Percentiles rank a stretch among this genome's conserved stretches.
phyloP scores from a whole-genome alignment of 768 basidiomycete species.

The Lentinula aciculospora region DNA sequence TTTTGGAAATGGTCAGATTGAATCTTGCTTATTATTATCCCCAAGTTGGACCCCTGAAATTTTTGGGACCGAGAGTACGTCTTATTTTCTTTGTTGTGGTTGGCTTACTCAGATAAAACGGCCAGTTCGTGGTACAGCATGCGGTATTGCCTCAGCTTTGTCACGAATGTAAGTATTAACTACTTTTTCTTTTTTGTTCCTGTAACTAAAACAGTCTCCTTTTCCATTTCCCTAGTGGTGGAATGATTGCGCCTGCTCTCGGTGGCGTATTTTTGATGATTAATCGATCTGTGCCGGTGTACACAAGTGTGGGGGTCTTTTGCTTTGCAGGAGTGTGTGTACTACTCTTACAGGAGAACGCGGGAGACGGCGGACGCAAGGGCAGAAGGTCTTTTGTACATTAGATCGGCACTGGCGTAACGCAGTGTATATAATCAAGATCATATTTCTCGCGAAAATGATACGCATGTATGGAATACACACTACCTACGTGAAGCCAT shows the following conservation, averaged over 20 bases:
- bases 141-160: slow-evolving; percentile 81
- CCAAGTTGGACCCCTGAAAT: slow-evolving; percentile 78
- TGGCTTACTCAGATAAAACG: neutral
- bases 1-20: neutral
- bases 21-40: neutral
- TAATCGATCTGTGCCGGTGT: slow-evolving; percentile 68
- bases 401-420: neutral
- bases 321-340: slow-evolving; percentile 57
- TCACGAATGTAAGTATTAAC: slow-evolving; percentile 63
- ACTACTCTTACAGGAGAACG: slow-evolving; percentile 49
- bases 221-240: slow-evolving; percentile 47
- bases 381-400: neutral
- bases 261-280: slow-evolving; percentile 71
- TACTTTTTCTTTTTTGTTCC: neutral
- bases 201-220: slow-evolving; percentile 6
- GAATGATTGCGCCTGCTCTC: slow-evolving; percentile 81
- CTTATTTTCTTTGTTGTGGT: neutral
- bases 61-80: slow-evolving; percentile 68
- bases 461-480: neutral
- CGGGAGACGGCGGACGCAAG: slow-evolving; percentile 27
- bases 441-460: neutral
- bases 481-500: slow-evolving; percentile 33
- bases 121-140: slow-evolving; percentile 79
- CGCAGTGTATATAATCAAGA: neutral
- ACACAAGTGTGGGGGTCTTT: slow-evolving; percentile 66